Percentiles rank a stretch among this genome's conserved stretches.
Conservation (phyloP, 257 asterid genomes). For the Agastache rugosa region DNA sequence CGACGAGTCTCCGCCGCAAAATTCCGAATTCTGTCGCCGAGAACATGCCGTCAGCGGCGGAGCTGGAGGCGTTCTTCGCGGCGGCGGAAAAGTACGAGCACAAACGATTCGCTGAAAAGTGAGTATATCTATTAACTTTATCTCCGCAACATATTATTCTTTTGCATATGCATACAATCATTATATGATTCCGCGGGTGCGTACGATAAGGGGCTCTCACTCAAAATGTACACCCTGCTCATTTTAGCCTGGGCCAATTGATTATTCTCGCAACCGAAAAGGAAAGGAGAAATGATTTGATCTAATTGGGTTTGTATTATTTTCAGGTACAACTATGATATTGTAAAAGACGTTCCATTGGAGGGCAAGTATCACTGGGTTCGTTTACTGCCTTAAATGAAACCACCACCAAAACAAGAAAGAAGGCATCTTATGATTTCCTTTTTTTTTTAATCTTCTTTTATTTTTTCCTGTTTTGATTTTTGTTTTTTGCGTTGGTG, state of each 20-base stretch:
- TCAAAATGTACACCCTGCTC: slow-evolving; percentile 38
- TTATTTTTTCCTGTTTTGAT: neutral
- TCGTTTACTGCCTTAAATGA: slow-evolving; percentile 59
- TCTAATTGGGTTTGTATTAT: slow-evolving; percentile 39
- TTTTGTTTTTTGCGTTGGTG: slow-evolving; percentile 27
- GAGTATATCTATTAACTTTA: slow-evolving; percentile 38
- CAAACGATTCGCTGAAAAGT: slow-evolving; percentile 77
- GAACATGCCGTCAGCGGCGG: slow-evolving; percentile 62
- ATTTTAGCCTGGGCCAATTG: slow-evolving; percentile 43
- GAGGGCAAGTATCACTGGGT: slow-evolving; percentile 89
- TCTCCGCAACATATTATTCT: neutral
- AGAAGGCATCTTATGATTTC: slow-evolving; percentile 47
- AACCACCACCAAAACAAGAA: slow-evolving; percentile 33
- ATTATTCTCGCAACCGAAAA: slow-evolving; percentile 46
- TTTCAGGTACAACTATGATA: slow-evolving; percentile 88
- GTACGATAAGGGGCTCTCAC: slow-evolving; percentile 40
- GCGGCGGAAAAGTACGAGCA: slow-evolving; percentile 73
- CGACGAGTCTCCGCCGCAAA: slow-evolving; percentile 37
- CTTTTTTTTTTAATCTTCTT: slow-evolving; percentile 10
- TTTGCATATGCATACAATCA: slow-evolving; percentile 37
- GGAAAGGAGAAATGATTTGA: slow-evolving; percentile 44
- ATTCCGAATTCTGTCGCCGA: slow-evolving; percentile 23
- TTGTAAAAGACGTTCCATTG: slow-evolving; percentile 76
- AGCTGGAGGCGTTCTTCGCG: slow-evolving; percentile 81
- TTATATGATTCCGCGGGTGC: slow-evolving; percentile 43